These are phyloP conservation scores for Monosporascus sp. DNA, from an alignment of 2,329 filamentous ascomycete genomes.

Conservation along the genomic window DNA sequence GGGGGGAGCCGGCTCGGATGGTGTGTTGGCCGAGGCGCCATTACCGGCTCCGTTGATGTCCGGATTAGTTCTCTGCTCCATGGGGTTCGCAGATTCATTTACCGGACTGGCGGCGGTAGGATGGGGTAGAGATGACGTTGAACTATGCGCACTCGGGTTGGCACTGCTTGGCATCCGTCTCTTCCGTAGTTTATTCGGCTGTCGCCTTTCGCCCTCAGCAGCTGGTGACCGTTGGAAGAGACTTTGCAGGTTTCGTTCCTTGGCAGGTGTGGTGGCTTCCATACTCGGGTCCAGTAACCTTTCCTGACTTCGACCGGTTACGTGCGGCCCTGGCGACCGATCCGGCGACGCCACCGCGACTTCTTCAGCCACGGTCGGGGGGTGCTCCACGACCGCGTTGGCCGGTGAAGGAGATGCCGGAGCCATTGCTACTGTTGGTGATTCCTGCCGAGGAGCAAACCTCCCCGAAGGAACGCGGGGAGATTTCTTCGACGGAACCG, in stretches of 20 bases:
- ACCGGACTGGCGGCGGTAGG: constrained; percentile 41
- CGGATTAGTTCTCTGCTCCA: constrained; percentile 30
- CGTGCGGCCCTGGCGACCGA: constrained; percentile 23
- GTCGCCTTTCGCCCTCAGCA: constrained; percentile 58
- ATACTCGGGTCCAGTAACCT: constrained; percentile 36
- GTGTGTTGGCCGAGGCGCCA: constrained; percentile 18
- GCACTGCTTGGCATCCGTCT: constrained; percentile 70
- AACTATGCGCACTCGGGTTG: constrained; percentile 87
- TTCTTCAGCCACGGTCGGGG: constrained; percentile 27
- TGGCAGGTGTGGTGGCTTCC: constrained; percentile 50
- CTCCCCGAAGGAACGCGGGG: constrained; percentile 63
- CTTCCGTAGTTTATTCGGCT: constrained; percentile 89
- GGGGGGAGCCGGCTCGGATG: constrained; percentile 41
- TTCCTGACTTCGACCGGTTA: constrained; percentile 43
- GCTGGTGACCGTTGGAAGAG: constrained; percentile 67
- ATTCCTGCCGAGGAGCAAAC: constrained; percentile 45
- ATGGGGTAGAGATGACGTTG: constrained; percentile 64
- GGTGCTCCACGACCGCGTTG: constrained; percentile 31
- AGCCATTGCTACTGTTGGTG: constrained; percentile 26
- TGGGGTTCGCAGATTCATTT: constrained; percentile 39
- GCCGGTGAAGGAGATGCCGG: constrained; percentile 47
- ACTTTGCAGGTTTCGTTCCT: constrained; percentile 62
- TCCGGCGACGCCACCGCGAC: constrained; percentile 16
- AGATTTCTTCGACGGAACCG: constrained; percentile 84
- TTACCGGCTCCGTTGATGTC: constrained; percentile 20